Evolutionary conservation across 1,284 basidiomycete genomes (phyloP), one percentile per base, ranked within the genome.

Genomic region (Rhodotorula sp.): DNA sequence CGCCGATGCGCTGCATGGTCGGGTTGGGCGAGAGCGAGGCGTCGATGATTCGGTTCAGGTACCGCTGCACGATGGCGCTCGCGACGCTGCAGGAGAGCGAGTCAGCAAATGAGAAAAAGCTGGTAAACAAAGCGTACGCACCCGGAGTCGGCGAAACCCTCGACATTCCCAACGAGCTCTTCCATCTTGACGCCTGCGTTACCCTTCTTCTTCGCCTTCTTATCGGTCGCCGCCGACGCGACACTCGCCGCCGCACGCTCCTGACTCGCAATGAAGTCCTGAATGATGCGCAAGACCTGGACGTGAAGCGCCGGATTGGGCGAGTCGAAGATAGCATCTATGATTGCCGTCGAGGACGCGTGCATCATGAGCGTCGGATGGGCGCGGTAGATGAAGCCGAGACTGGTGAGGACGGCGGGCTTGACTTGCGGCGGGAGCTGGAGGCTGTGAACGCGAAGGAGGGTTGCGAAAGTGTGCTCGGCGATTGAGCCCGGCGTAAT

Each of bases 71-170:
- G 48, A 99, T 85, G 4, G 92, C 90, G 1, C 94, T 94, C 79
- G 91, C 92, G 62, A 97, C 91, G 54, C 94, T 95, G 73, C 8
- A 46, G 37, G 30, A n/a, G 46, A 37, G 18, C 2, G 13, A n/a
- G 26, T 20, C 7, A 31, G 65, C 65, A 58, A 0, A 1, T 30
- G 9, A 26, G 65, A 28, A 54, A n/a, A 47, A 20, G 26, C 11
- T 34, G 16, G 11, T 6, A n/a, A 22, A 28, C 11, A 37, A 51
- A 58, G 13, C 34, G 26, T 10, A 77, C 86, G 75, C 80, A 95
- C 94, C 89, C 92, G 26, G 95, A 96, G 77, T 99, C 95, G 0
- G 93, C 92, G 79, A 97, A 94, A 0, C 89, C 90, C 75, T 92
- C 90, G 0, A 92, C 92, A 76, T 94, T 94, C 3, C 96, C 96